phyloP scores from a whole-genome alignment of 2,329 filamentous ascomycete species.

The Tetracladium maxilliforme region DNA sequence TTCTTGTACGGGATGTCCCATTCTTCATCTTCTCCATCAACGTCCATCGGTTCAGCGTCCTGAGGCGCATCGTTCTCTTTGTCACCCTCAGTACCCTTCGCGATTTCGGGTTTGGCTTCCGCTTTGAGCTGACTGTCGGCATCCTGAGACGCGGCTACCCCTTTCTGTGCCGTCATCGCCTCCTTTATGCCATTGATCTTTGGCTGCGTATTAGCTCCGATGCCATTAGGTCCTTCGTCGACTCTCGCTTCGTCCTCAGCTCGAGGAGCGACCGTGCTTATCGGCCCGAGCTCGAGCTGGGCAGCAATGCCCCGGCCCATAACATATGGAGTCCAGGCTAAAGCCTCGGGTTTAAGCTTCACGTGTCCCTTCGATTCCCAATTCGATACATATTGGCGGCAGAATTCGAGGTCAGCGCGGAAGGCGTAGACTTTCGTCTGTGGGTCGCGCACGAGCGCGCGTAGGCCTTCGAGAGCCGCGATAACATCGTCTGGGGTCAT shows the following conservation, averaged over 20 bases:
- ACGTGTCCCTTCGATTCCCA: constrained; percentile 86
- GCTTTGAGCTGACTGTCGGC: background rate
- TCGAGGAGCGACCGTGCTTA: constrained; percentile 77
- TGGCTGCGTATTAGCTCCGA: no score
- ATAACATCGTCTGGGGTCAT: constrained; percentile 96
- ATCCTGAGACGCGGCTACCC: constrained; percentile 1
- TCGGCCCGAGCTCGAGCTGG: constrained; percentile 68
- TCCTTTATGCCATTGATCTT: background rate
- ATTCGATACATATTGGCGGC: constrained; percentile 72
- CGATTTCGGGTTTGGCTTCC: background rate
- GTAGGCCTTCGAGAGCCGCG: constrained; percentile 77
- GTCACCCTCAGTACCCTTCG: background rate
- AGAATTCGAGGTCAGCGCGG: constrained; percentile 73
- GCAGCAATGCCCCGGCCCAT: constrained; percentile 80
- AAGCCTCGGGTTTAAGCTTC: constrained; percentile 60
- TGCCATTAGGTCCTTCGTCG: no score
- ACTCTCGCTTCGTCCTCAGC: constrained; percentile 26
- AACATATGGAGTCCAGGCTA: constrained; percentile 93
- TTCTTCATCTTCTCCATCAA: no score
- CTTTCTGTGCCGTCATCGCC: constrained; percentile 1
- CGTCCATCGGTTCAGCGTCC: no score
- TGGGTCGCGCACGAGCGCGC: constrained; percentile 80
- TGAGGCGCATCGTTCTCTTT: background rate
- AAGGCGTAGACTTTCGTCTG: constrained; percentile 81
- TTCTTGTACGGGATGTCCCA: constrained; percentile 29